Evolutionary conservation across 805 yeast species (phyloP).

Genomic region (Candida chauliodis): DNA sequence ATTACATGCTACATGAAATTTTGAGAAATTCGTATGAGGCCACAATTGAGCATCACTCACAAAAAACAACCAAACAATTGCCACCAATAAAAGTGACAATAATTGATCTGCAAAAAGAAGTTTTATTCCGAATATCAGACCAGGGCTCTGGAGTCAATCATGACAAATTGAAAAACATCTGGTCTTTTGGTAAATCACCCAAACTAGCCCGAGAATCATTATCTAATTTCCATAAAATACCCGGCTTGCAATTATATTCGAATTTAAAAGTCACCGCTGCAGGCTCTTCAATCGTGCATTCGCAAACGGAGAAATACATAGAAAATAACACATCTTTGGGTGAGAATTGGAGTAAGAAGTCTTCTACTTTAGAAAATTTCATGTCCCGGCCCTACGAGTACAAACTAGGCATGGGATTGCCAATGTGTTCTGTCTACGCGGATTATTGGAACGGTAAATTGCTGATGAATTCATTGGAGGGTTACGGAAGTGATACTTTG

Average conservation of each 20-base stretch:
- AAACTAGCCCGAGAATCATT: slow-evolving; percentile 55
- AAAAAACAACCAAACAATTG: slow-evolving; percentile 34
- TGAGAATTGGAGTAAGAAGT: slow-evolving; percentile 23
- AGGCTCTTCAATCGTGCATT: slow-evolving; percentile 32
- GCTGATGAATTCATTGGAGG: slow-evolving; percentile 78
- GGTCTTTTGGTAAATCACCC: slow-evolving; percentile 84
- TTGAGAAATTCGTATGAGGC: slow-evolving; percentile 83
- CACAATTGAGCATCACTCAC: slow-evolving; percentile 47
- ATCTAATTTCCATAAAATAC: slow-evolving; percentile 64
- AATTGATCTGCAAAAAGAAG: slow-evolving; percentile 60
- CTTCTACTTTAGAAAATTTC: slow-evolving; percentile 59
- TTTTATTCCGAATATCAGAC: slow-evolving; percentile 78
- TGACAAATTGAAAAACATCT: slow-evolving; percentile 57
- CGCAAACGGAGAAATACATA: slow-evolving; percentile 13
- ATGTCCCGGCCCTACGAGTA: slow-evolving; percentile 70
- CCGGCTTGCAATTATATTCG: slow-evolving; percentile 53
- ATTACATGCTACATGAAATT: slow-evolving; percentile 83
- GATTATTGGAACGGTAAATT: slow-evolving; percentile 96
- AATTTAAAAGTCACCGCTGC: slow-evolving; percentile 38
- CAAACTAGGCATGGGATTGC: slow-evolving; percentile 83
- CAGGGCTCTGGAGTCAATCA: slow-evolving; percentile 83
- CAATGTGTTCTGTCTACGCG: slow-evolving; percentile 88
- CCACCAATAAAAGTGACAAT: slow-evolving; percentile 79
- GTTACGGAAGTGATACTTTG: slow-evolving; percentile 88
- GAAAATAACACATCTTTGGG: slow-evolving; percentile 35